Percentiles rank a stretch among this genome's conserved stretches.
These are phyloP conservation scores for Penicillium macrosclerotiorum DNA, from an alignment of 495 filamentous ascomycete genomes.

Conservation along the genomic window DNA sequence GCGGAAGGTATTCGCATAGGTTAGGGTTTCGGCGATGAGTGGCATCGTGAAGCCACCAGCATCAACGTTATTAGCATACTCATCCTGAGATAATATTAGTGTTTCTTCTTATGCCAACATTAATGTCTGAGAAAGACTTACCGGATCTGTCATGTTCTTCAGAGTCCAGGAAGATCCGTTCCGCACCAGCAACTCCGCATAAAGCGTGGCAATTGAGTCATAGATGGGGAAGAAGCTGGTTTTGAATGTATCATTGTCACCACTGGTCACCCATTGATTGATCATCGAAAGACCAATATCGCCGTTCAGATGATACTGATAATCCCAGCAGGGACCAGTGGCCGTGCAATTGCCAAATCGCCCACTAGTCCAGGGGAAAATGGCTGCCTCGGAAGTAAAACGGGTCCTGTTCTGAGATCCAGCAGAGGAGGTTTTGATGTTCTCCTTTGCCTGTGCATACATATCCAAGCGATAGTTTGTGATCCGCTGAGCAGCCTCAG, in stretches of 20 bases:
- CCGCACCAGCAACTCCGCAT: slow-evolving; percentile 50
- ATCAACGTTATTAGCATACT: slow-evolving; percentile 70
- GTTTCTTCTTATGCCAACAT: not conserved
- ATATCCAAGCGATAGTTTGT: slow-evolving; percentile 56
- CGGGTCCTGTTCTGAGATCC: slow-evolving; percentile 53
- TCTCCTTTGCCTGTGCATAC: slow-evolving; percentile 52
- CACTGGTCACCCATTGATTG: slow-evolving; percentile 61
- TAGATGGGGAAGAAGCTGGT: slow-evolving; percentile 56
- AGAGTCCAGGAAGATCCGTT: slow-evolving; percentile 53
- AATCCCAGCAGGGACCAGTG: slow-evolving; percentile 64
- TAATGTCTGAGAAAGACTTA: slow-evolving; percentile 23
- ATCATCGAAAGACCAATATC: slow-evolving; percentile 66
- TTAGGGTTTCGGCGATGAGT: slow-evolving; percentile 57
- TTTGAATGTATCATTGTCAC: slow-evolving; percentile 55
- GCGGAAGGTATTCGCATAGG: slow-evolving; percentile 55
- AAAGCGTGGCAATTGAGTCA: slow-evolving; percentile 57
- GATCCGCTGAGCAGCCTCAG: slow-evolving; percentile 54
- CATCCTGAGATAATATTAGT: slow-evolving; percentile 43
- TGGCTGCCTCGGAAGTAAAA: slow-evolving; percentile 52
- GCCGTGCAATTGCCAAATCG: slow-evolving; percentile 65
- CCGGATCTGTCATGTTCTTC: slow-evolving; percentile 77
- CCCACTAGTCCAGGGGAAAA: slow-evolving; percentile 64
- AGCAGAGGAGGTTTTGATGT: slow-evolving; percentile 42
- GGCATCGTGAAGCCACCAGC: slow-evolving; percentile 75
- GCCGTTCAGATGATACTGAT: slow-evolving; percentile 62